These are phyloP conservation scores for Ceratocystis harringtonii DNA, from an alignment of 2,329 filamentous ascomycete genomes.

Conservation along the genomic window DNA sequence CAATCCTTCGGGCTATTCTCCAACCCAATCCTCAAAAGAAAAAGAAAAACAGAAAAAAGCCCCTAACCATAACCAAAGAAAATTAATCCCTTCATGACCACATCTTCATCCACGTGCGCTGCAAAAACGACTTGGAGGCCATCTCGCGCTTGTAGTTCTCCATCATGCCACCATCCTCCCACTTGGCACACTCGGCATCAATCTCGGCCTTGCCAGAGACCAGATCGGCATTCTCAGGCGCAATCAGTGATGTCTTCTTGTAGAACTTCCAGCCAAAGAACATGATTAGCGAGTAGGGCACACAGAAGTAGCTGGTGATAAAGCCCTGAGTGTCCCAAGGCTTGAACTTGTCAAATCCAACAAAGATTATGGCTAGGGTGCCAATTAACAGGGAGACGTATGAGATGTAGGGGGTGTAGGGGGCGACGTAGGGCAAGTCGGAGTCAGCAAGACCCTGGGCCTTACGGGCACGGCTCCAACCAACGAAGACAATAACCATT, in stretches of 20 bases:
- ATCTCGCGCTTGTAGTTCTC: slow-evolving; percentile 29
- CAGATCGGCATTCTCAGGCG: slow-evolving; percentile 45
- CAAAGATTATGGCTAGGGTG: slow-evolving; percentile 36
- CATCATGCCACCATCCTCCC: slow-evolving; percentile 33
- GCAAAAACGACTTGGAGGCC: slow-evolving; percentile 25
- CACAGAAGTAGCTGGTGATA: slow-evolving; percentile 38
- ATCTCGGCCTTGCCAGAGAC: slow-evolving; percentile 49
- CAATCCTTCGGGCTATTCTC: neutral
- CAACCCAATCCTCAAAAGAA: neutral
- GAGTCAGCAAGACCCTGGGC: slow-evolving; percentile 36
- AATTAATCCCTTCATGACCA: slow-evolving; percentile 23
- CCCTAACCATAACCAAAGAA: neutral
- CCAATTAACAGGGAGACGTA: slow-evolving; percentile 30
- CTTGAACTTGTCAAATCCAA: slow-evolving; percentile 41
- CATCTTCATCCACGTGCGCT: slow-evolving; percentile 27
- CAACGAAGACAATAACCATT: slow-evolving; percentile 32
- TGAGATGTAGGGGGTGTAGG: slow-evolving; percentile 19
- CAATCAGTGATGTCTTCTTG: slow-evolving; percentile 43
- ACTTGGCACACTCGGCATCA: slow-evolving; percentile 36
- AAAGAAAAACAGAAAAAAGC: neutral
- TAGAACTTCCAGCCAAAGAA: slow-evolving; percentile 53
- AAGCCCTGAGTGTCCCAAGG: slow-evolving; percentile 30
- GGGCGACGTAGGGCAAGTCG: slow-evolving; percentile 36
- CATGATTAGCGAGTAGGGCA: slow-evolving; percentile 38
- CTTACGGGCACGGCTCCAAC: slow-evolving; percentile 37